Base-by-base conservation (phyloP, 208 protist species). In the Leishmania mexicana region DNA sequence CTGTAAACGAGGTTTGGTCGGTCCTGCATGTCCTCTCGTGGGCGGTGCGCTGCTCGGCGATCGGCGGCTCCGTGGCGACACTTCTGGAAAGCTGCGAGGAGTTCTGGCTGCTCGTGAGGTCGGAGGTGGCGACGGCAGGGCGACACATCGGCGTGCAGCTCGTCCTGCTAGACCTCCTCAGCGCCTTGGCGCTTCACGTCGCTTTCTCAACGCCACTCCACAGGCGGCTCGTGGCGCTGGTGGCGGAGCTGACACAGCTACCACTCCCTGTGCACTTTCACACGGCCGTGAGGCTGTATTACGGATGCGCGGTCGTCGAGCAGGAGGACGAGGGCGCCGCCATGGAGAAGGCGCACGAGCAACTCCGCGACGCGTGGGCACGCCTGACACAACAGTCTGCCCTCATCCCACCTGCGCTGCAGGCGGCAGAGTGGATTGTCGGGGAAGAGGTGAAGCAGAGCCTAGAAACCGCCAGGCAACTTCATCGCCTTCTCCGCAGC, bases 1-100 rank as follows among this genome's bases (percentile, higher is more conserved):
- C 78, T 35, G 75, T 83, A n/a, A 77, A 80, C 4, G 83, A 83
- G 78, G 78, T 80, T 65, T 82, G 83, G 78, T 86, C 83, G 35
- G 65, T 76, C 57, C 38, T 86, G 58, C 78, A 83, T 79, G 62
- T 83, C n/a, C 47, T 86, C 35, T 75, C 78, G 7, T 86, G 83
- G 83, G 78, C 78, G 1, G 47, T 86, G 45, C 83, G 83, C 67
- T 82, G 65, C 75, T 82, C 83, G 31, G 5, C 78, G 21, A 80
- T 53, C 1, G 78, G 77, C 10, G 38, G 62, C 3, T 49, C 62
- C 15, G 38, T 86, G 5, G 74, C 80, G 24, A 60, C 70, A 8
- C 57, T 76, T 47, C 53, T 86, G 65, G 77, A 73, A 54, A 76
- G 73, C 51, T 83, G 78, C 75, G n/a, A 71, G 19, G 83, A 73